Conservation (phyloP, 371 early-diverging fungal species). For the Rhizopus sp. region DNA sequence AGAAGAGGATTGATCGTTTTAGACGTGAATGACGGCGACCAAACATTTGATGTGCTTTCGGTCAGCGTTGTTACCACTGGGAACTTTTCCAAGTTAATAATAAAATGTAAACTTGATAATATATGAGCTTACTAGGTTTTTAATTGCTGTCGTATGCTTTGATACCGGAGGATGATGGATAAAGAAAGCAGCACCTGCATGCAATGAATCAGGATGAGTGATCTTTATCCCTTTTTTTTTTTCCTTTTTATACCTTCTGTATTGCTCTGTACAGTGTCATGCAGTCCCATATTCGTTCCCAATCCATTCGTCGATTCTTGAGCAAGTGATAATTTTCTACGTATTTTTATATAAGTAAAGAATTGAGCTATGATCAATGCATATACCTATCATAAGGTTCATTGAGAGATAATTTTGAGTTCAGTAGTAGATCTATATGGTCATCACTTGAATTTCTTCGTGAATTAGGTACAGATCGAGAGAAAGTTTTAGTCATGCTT, state of each 20-base stretch:
- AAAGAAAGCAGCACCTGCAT: no score
- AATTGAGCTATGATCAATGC: background rate
- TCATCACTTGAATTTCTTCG: conserved; percentile 41
- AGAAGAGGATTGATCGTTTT: background rate
- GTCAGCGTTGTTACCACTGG: no score
- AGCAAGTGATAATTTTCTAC: conserved; percentile 15
- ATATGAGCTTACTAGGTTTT: no score
- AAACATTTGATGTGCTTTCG: no score
- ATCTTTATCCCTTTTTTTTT: no score
- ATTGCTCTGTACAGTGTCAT: no score
- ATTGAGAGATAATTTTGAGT: conserved; percentile 10
- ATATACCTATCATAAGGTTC: conserved; percentile 2
- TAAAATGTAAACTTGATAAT: no score
- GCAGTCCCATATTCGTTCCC: background rate
- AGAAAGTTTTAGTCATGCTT: background rate
- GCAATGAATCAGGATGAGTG: no score
- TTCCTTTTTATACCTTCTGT: no score
- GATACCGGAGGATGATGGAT: no score
- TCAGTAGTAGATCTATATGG: conserved; percentile 14
- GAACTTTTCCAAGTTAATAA: no score
- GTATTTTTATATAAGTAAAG: background rate
- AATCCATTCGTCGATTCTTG: conserved; percentile 2
- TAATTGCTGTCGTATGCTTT: no score
- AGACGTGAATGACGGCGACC: background rate
- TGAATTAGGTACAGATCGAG: conserved; percentile 41